Base-by-base conservation (phyloP, 345 rosid species). In the Brassica carinata region DNA sequence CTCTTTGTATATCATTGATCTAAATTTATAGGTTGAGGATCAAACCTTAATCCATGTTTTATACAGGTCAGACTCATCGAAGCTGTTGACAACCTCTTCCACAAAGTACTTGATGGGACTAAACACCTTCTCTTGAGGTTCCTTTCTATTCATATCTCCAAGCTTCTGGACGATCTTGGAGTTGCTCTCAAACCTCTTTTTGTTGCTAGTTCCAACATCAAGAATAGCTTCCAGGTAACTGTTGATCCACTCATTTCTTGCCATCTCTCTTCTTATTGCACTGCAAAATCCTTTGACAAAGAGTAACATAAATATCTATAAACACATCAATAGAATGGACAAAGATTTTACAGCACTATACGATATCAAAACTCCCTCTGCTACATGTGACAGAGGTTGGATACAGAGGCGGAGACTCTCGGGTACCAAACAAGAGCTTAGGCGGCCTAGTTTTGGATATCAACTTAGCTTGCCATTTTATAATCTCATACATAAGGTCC, bases 241-340 rank as follows among this genome's bases (percentile, higher is more conserved):
- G 70, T 93, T 91, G 76, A 93, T 91, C 98, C 98, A 91, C 43
- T 93, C 98, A 77, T 93, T 93, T 82, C 93, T 79, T 10, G 98
- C 98, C 94, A 90, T 90, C 81, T 86, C 83, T 30, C 48, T 68
- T 48, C 34, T 68, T 33, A 51, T 57, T 75, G 3, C 67, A 70
- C 67, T 70, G 67, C 17, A 48, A 69, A 4, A 5, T 57, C n/a
- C 51, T 51, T 23, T 33, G 57, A 9, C 13, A 68, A 48, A 43
- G 18, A 69, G 14, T 59, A 57, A 79, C 64, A 43, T 58, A 43
- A 70, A 81, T 27, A 48, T 69, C 27, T 38, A 64, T 64, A 64
- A 70, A 29, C 68, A 70, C 38, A 64, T 29, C 67, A 81, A 27
- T 2, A 53, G 61, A 69, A 17, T 10, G 9, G 19, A 70, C 19